Evolutionary conservation across 1,284 basidiomycete species (phyloP).

Genomic region (Ustilago nuda): DNA sequence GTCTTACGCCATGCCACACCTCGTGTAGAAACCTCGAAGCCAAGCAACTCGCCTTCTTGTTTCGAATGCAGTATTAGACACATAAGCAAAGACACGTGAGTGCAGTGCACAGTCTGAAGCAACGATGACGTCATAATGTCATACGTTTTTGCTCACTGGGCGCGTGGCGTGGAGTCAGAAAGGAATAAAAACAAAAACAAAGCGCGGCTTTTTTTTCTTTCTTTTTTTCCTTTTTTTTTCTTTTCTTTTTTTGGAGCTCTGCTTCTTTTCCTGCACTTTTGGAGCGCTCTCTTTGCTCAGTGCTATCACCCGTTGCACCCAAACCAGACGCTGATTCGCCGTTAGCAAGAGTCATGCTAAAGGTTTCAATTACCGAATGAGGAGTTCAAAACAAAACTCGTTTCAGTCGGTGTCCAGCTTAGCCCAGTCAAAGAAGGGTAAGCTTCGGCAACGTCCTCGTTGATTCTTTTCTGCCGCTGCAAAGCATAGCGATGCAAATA

Average conservation of each 20-base stretch:
- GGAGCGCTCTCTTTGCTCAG: too few species aligned
- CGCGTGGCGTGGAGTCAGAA: background rate
- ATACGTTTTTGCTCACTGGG: background rate
- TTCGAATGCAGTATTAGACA: too few species aligned
- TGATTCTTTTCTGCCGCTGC: background rate
- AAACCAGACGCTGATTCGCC: background rate
- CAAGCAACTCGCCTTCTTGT: too few species aligned
- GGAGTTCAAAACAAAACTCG: too few species aligned
- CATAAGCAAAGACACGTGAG: too few species aligned
- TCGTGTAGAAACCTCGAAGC: too few species aligned
- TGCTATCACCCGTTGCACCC: background rate
- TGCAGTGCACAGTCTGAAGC: background rate
- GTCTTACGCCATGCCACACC: background rate
- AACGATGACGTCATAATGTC: conserved; percentile 41
- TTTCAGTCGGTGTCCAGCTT: too few species aligned
- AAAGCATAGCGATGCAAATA: background rate
- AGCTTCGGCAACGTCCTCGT: too few species aligned
- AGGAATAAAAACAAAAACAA: background rate
- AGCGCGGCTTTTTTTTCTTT: conserved; percentile 16
- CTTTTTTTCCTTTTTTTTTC: conserved; percentile 13
- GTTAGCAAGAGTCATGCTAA: too few species aligned
- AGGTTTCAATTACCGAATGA: too few species aligned
- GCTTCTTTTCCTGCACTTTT: background rate
- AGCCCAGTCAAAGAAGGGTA: too few species aligned
- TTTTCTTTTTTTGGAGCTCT: background rate